Conservation (phyloP, 371 early-diverging fungal species). For the Mortierella sp. region DNA sequence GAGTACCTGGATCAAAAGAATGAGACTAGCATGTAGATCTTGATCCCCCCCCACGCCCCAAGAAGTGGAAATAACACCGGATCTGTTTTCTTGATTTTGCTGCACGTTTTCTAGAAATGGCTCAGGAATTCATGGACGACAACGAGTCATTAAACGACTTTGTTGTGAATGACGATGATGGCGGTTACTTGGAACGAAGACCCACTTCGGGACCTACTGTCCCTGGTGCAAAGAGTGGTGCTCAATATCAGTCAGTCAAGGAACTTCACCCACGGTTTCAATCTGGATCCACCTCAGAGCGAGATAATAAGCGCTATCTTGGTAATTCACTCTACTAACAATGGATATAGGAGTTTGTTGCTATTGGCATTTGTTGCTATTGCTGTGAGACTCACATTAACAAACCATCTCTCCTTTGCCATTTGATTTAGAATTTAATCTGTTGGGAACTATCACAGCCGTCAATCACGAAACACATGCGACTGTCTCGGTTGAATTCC, state of each 20-base stretch:
- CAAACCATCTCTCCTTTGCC: background rate
- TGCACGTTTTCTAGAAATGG: conserved; percentile 25
- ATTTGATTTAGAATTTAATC: conserved; percentile 73
- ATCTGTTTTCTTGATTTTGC: background rate
- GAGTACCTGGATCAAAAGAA: conserved; percentile 34
- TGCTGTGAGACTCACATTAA: background rate
- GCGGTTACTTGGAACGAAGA: conserved; percentile 62
- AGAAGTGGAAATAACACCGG: background rate
- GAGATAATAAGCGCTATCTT: conserved; percentile 73
- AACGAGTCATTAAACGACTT: conserved; percentile 63
- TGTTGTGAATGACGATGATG: conserved; percentile 90
- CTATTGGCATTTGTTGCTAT: background rate
- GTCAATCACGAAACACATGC: conserved; percentile 71
- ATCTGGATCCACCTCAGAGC: conserved; percentile 67
- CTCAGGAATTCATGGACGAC: conserved; percentile 28
- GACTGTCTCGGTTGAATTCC: conserved; percentile 86
- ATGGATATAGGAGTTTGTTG: background rate
- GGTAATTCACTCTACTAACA: conserved; percentile 41
- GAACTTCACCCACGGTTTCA: conserved; percentile 59
- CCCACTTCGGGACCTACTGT: conserved; percentile 16
- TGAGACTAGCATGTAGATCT: too few relatives aligned
- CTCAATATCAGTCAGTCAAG: conserved; percentile 17
- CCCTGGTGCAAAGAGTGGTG: background rate
- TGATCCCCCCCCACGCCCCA: background rate
- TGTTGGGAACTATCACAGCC: conserved; percentile 81